These are phyloP conservation scores for Hortaea sp. DNA, from an alignment of 2,329 filamentous ascomycete species.

Conservation along the genomic window DNA sequence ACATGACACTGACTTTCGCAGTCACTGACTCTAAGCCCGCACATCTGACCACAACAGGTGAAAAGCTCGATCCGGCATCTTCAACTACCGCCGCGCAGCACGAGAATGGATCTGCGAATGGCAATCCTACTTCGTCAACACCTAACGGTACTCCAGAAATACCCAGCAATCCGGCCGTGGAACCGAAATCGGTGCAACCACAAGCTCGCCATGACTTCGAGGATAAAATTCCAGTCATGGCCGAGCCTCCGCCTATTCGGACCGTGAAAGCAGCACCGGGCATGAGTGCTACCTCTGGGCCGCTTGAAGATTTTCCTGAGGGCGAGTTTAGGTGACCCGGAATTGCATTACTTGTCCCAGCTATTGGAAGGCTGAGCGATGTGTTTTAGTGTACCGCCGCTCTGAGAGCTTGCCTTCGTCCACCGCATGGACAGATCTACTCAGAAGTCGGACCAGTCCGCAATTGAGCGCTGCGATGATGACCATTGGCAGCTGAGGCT, in stretches of 20 bases:
- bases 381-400: slow-evolving; percentile 2
- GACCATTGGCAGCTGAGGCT: neutral
- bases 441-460: neutral
- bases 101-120: neutral
- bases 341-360: neutral
- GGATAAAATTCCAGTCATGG: slow-evolving; percentile 17
- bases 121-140: too few relatives aligned
- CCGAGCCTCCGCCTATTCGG: slow-evolving; percentile 11
- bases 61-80: slow-evolving; percentile 1
- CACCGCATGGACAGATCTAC: neutral
- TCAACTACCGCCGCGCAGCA: neutral
- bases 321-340: neutral
- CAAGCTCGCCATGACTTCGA: slow-evolving; percentile 4
- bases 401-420: slow-evolving; percentile 4
- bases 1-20: neutral
- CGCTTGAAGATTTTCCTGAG: slow-evolving; percentile 20
- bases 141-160: too few relatives aligned
- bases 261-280: slow-evolving; percentile 13
- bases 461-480: neutral
- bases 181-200: neutral
- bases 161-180: too few relatives aligned
- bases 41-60: slow-evolving; percentile 6
- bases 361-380: neutral
- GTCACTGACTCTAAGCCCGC: slow-evolving; percentile 6
- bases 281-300: slow-evolving; percentile 24